Percentiles rank a stretch among this genome's conserved stretches.
phyloP scores from a whole-genome alignment of 2,329 filamentous ascomycete genomes.

The Sodiomyces alkalinus region DNA sequence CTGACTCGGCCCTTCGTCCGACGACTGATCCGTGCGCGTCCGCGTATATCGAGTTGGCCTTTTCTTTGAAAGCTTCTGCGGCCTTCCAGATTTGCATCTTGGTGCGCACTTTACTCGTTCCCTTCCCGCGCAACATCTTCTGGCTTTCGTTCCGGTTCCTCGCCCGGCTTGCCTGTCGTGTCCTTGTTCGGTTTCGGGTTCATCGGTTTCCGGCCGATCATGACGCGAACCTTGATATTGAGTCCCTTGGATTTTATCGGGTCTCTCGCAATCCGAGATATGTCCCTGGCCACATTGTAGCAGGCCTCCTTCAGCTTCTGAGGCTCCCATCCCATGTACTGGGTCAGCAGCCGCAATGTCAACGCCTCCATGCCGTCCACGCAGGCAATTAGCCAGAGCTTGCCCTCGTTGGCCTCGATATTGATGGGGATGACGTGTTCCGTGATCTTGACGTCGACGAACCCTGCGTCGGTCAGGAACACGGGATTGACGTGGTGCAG shows the following conservation, averaged over 20 bases:
- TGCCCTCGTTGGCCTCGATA: constrained; percentile 29
- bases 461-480: constrained; percentile 30
- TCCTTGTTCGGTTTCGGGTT: not conserved
- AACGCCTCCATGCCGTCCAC: constrained; percentile 34
- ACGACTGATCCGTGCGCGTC: too few relatives aligned
- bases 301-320: constrained; percentile 31
- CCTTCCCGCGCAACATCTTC: too few relatives aligned
- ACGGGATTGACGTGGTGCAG: constrained; percentile 28
- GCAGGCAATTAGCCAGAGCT: constrained; percentile 37
- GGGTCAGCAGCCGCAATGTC: constrained; percentile 34
- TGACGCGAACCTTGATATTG: constrained; percentile 29
- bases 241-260: constrained; percentile 25
- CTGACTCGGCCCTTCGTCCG: too few relatives aligned
- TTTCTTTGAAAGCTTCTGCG: too few relatives aligned
- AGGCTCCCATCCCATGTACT: constrained; percentile 35
- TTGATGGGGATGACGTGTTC: constrained; percentile 33
- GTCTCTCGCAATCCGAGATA: constrained; percentile 32
- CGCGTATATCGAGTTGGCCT: too few relatives aligned
- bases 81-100: too few relatives aligned
- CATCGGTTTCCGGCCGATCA: constrained; percentile 34
- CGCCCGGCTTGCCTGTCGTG: too few relatives aligned
- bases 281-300: constrained; percentile 29
- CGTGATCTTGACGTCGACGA: constrained; percentile 32
- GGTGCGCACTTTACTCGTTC: too few relatives aligned
- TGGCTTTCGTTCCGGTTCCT: too few relatives aligned